Percentiles rank a stretch among this genome's conserved stretches.
Conservation (phyloP, 2,329 filamentous ascomycete genomes). For the Aspergillus fructus region DNA sequence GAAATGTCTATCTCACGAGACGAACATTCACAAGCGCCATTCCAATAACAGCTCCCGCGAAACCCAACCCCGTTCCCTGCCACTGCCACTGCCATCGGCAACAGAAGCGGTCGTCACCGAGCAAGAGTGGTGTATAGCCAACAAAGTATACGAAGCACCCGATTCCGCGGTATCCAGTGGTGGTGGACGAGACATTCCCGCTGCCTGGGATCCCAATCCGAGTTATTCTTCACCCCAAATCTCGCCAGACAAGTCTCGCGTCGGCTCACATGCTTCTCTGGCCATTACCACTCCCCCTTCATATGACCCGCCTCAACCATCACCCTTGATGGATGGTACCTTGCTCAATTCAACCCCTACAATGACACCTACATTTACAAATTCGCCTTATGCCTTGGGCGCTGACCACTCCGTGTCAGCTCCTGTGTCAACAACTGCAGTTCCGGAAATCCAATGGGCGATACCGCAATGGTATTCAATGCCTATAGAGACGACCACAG, state of each 20-base stretch:
- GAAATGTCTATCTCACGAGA: constrained; percentile 24
- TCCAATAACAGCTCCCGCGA: constrained; percentile 15
- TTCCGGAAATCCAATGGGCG: constrained; percentile 24
- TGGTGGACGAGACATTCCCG: constrained; percentile 14
- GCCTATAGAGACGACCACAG: constrained; percentile 26
- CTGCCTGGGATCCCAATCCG: constrained; percentile 22
- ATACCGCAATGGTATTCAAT: constrained; percentile 31
- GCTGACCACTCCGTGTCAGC: constrained; percentile 29
- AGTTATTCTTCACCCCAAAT: constrained; percentile 25
- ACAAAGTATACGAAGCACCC: constrained; percentile 13
- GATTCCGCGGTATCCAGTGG: constrained; percentile 11
- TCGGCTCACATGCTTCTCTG: constrained; percentile 22
- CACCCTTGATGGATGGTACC: constrained; percentile 25
- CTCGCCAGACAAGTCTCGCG: constrained; percentile 22
- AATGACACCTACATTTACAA: constrained; percentile 25
- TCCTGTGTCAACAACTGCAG: constrained; percentile 23
- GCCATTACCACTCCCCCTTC: constrained; percentile 21
- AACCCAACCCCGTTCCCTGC: constrained; percentile 8
- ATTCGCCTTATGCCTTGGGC: constrained; percentile 26
- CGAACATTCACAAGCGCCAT: constrained; percentile 16
- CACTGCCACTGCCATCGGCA: constrained; percentile 8
- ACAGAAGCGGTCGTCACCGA: constrained; percentile 9
- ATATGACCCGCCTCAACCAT: constrained; percentile 28
- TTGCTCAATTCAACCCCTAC: constrained; percentile 27
- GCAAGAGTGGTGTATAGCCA: constrained; percentile 20